These are phyloP conservation scores for Clavariopsis aquatica DNA, from an alignment of 495 filamentous ascomycete species.

Conservation along the genomic window DNA sequence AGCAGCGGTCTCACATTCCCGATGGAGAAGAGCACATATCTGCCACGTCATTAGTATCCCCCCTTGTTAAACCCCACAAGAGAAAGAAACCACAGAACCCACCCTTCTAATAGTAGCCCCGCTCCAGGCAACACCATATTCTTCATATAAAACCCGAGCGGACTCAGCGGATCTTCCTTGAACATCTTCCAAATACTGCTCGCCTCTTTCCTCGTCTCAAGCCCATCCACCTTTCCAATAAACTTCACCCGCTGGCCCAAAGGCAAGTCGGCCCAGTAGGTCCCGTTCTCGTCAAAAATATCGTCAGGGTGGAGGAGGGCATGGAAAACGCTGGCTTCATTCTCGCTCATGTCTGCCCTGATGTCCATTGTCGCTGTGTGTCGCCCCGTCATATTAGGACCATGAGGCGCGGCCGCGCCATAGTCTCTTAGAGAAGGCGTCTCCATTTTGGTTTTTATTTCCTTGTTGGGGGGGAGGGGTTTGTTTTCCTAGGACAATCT, in stretches of 20 bases:
- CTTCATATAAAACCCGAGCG: constrained; percentile 76
- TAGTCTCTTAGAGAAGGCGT: constrained; percentile 49
- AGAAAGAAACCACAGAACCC: constrained; percentile 23
- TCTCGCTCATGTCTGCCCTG: constrained; percentile 53
- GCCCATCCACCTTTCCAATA: constrained; percentile 65
- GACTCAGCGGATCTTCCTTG: constrained; percentile 76
- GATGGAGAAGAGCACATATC: constrained; percentile 92
- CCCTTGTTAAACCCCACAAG: not conserved
- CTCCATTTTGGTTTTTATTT: constrained; percentile 8
- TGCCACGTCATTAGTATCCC: constrained; percentile 13
- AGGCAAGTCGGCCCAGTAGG: constrained; percentile 86
- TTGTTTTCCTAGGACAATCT: too few relatives aligned
- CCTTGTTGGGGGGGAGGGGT: too few relatives aligned
- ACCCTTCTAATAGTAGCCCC: constrained; percentile 84
- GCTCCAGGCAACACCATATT: constrained; percentile 89
- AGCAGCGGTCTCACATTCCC: constrained; percentile 83
- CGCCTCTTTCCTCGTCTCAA: constrained; percentile 67
- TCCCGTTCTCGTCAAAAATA: constrained; percentile 73
- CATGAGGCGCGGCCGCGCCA: constrained; percentile 50
- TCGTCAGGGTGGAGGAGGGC: constrained; percentile 78
- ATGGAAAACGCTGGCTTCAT: constrained; percentile 72
- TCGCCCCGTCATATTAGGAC: constrained; percentile 43
- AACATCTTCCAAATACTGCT: constrained; percentile 69
- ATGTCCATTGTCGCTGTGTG: constrained; percentile 42
- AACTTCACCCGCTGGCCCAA: constrained; percentile 67